A percentile compares a stretch with the other conserved stretches of the same genome.
These are phyloP conservation scores for Saccharomycopsis lassenensis DNA, from an alignment of 805 yeast species.

Conservation along the genomic window DNA sequence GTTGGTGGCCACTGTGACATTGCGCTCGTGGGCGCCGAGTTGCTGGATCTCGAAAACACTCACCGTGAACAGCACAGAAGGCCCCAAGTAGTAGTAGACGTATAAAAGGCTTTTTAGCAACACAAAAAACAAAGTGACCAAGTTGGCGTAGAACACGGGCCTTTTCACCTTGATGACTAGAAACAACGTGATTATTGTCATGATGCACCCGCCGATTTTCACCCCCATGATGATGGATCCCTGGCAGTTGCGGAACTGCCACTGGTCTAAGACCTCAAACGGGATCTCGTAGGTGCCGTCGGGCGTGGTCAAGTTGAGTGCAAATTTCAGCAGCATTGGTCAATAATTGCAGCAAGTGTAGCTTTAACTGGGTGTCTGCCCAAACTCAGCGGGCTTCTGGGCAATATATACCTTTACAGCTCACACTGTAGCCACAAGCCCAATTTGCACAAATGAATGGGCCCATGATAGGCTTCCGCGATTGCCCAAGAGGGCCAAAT, in stretches of 20 bases:
- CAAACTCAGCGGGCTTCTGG: no score
- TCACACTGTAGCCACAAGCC: no score
- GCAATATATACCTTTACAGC: no score
- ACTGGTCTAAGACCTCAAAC: conserved; percentile 33
- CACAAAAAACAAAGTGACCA: conserved; percentile 42
- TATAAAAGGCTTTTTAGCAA: conserved; percentile 53
- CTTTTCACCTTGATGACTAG: conserved; percentile 41
- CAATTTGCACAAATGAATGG: no score
- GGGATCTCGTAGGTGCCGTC: conserved; percentile 30
- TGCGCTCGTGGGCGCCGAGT: conserved; percentile 30
- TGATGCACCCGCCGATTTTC: conserved; percentile 43
- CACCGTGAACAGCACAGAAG: conserved; percentile 36
- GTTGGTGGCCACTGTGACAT: conserved; percentile 49
- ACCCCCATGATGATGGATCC: conserved; percentile 42
- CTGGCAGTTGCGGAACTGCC: conserved; percentile 26
- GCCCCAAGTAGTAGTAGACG: conserved; percentile 41
- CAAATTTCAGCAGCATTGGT: no score
- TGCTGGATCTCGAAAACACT: conserved; percentile 32
- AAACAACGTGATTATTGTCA: conserved; percentile 33
- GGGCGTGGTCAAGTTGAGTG: conserved; percentile 33
- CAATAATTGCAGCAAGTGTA: no score
- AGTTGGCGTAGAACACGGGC: conserved; percentile 61
- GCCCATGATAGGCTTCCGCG: no score
- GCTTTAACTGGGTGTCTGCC: no score
- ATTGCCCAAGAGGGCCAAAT: no score